phyloP scores from a whole-genome alignment of 148 eudicot genomes.

The Beta vulgaris region DNA sequence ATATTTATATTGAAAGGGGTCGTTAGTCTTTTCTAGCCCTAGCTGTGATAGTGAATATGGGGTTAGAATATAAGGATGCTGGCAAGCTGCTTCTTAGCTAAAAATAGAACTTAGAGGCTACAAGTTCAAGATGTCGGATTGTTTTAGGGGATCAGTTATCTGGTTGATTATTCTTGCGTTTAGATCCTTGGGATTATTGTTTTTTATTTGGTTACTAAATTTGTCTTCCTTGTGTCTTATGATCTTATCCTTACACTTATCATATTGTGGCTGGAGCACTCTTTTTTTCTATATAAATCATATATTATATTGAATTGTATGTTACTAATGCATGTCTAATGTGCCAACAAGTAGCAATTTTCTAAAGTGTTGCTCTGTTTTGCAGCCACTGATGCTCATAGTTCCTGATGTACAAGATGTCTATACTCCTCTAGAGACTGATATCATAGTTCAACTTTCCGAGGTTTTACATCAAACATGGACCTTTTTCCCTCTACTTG shows the following conservation, averaged over 20 bases:
- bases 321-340: not conserved
- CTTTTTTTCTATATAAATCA: not conserved
- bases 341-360: not conserved
- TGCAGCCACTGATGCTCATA: slow-evolving; percentile 97
- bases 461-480: slow-evolving; percentile 50
- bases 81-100: too few relatives aligned
- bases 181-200: not conserved
- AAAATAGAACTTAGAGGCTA: too few relatives aligned
- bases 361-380: slow-evolving; percentile 11
- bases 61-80: too few relatives aligned
- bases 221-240: not conserved
- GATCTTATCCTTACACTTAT: not conserved
- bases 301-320: not conserved
- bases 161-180: not conserved
- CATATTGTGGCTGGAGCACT: too few relatives aligned
- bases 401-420: slow-evolving; percentile 96
- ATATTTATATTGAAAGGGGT: too few relatives aligned
- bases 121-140: too few relatives aligned
- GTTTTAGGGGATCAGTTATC: not conserved
- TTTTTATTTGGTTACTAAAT: not conserved
- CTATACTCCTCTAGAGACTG: slow-evolving; percentile 90
- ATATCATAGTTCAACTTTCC: slow-evolving; percentile 82
- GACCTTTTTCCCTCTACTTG: not conserved
- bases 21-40: too few relatives aligned
- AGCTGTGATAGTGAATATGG: too few relatives aligned